A percentile compares a stretch with the other conserved stretches of the same genome.
phyloP scores from a whole-genome alignment of 202 grass and related monocot genomes.

The Setaria italica region DNA sequence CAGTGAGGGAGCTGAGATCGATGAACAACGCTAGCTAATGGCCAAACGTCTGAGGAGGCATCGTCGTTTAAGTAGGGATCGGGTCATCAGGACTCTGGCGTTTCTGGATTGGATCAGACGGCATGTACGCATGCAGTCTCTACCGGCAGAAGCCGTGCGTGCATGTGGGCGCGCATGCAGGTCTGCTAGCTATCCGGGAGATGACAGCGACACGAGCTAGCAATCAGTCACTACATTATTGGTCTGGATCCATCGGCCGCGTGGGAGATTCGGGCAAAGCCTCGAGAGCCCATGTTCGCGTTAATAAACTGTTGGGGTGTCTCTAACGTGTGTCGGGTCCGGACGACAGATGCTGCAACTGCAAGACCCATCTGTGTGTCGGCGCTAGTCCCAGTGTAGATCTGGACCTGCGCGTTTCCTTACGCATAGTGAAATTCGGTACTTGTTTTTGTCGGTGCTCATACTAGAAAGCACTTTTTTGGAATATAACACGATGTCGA shows the following conservation, averaged over 20 bases:
- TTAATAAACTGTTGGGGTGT: constrained; percentile 43
- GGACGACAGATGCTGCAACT: constrained; percentile 10
- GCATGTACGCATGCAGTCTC: neutral
- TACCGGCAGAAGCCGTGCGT: constrained; percentile 33
- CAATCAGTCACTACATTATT: constrained; percentile 40
- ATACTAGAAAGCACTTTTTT: constrained; percentile 12
- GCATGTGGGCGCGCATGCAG: constrained; percentile 41
- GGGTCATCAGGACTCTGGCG: neutral
- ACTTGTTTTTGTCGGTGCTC: constrained; percentile 24
- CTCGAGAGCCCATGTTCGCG: constrained; percentile 49
- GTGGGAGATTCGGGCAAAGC: constrained; percentile 36
- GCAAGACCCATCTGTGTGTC: constrained; percentile 25
- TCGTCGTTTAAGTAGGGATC: constrained; percentile 34
- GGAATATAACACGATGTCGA: neutral
- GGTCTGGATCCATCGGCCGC: constrained; percentile 37
- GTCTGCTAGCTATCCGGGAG: neutral
- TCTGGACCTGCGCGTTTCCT: neutral
- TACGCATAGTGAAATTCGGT: neutral
- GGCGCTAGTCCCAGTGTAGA: constrained; percentile 38
- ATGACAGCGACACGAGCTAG: constrained; percentile 41
- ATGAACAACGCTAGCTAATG: neutral
- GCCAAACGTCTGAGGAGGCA: neutral
- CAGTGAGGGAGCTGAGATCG: neutral
- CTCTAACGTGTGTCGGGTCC: constrained; percentile 43
- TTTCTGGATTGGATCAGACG: constrained; percentile 29